These are phyloP conservation scores for Ustilago loliicola DNA, from an alignment of 1,284 basidiomycete species.

Conservation along the genomic window DNA sequence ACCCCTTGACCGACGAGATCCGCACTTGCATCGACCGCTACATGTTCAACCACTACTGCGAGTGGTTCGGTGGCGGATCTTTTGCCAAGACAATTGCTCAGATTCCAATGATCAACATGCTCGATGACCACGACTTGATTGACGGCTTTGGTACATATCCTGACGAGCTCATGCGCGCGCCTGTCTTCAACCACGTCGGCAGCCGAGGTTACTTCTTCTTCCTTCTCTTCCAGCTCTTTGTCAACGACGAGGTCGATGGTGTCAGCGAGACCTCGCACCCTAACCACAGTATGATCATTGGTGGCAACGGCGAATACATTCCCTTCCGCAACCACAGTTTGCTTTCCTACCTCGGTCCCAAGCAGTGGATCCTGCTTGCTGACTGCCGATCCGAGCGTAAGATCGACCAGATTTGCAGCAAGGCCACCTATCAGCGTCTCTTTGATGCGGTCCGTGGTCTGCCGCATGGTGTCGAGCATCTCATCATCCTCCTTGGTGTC, in stretches of 20 bases:
- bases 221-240: slow-evolving; percentile 68
- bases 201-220: slow-evolving; percentile 66
- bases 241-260: slow-evolving; percentile 64
- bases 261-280: slow-evolving; percentile 47
- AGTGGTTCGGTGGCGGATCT: slow-evolving; percentile 84
- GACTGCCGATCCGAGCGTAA: slow-evolving; percentile 69
- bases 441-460: slow-evolving; percentile 57
- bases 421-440: slow-evolving; percentile 60
- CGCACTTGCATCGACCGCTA: slow-evolving; percentile 82
- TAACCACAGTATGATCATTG: slow-evolving; percentile 61
- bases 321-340: slow-evolving; percentile 65
- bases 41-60: slow-evolving; percentile 81
- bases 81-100: slow-evolving; percentile 90
- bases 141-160: slow-evolving; percentile 88
- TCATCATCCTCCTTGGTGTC: slow-evolving; percentile 69
- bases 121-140: slow-evolving; percentile 79
- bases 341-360: slow-evolving; percentile 66
- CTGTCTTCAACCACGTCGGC: slow-evolving; percentile 66
- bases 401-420: slow-evolving; percentile 64
- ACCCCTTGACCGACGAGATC: slow-evolving; percentile 81
- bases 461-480: slow-evolving; percentile 64
- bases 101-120: slow-evolving; percentile 80
- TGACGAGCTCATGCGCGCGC: slow-evolving; percentile 63
- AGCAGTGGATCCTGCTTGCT: slow-evolving; percentile 65
- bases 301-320: slow-evolving; percentile 61